Evolutionary conservation across 495 filamentous ascomycete species (phyloP), one percentile per base, ranked within the genome.

Genomic region (Lasiosphaeria miniovina): DNA sequence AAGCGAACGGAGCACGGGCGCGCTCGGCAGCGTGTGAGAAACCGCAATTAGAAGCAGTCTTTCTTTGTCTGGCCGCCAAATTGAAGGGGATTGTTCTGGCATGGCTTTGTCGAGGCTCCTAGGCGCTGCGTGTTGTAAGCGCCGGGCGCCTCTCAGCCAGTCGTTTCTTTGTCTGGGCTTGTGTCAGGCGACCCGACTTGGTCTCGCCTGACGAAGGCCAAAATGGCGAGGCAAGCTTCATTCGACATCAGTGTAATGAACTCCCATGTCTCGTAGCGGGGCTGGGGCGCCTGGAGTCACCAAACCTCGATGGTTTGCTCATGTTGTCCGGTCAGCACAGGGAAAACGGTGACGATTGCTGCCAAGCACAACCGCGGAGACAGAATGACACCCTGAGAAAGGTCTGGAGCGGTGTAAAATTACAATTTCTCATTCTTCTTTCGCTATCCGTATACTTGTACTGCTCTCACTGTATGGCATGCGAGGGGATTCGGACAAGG

Each of bases 111-210:
- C 52, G 54, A 55, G 52, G 2, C 53, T 36, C 54, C 43, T 40
- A 61, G 34, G 55, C 59, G 59, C 46, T 40, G 58, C 43, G 24
- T 24, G 38, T 58, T 9, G 43, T 46, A 61, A 61, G 59, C 59
- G 59, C 54, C 45, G 3, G 59, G 34, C 34, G 41, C 10, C 54
- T 61, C 35, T 2, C 54, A 58, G 59, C 54, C 59, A 61, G 59
- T 61, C 59, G 36, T 50, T 61, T 41, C 54, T 55, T 7, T 46
- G 12, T 46, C 43, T n/a, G 12, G 43, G 43, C 32, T 43, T 4
- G 31, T 7, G n/a, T 17, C 45, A 33, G 10, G 32, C 10, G 43
- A 49, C 54, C 54, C 45, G 46, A 56, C 54, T 10, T 17, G 36
- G 33, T 15, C 14, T 48, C 54, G 34, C 43, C 0, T 12, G 35